phyloP scores from a whole-genome alignment of 2,329 filamentous ascomycete species.

The Elsinoe perseae region DNA sequence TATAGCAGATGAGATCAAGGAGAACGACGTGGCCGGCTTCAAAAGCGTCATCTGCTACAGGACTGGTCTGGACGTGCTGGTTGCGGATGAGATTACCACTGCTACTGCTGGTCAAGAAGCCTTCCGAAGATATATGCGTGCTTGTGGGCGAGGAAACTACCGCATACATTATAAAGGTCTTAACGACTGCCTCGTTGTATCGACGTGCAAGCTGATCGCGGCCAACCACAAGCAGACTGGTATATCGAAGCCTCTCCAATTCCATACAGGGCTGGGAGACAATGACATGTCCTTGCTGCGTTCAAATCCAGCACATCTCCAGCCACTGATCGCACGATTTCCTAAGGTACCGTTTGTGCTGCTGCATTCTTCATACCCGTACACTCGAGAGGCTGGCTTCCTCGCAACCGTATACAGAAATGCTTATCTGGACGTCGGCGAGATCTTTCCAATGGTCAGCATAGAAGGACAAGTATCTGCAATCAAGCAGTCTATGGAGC shows the following conservation, averaged over 20 bases:
- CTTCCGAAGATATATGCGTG: slow-evolving; percentile 36
- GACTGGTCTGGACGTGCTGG: slow-evolving; percentile 59
- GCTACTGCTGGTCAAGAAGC: slow-evolving; percentile 26
- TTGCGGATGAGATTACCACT: slow-evolving; percentile 36
- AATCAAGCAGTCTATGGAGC: slow-evolving; percentile 63
- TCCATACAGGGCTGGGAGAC: slow-evolving; percentile 77
- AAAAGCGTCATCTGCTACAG: slow-evolving; percentile 79
- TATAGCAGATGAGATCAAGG: slow-evolving; percentile 52
- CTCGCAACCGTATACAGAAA: slow-evolving; percentile 70
- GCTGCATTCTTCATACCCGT: slow-evolving; percentile 75
- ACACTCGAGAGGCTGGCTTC: slow-evolving; percentile 69
- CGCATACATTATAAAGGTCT: slow-evolving; percentile 56
- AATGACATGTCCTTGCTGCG: slow-evolving; percentile 64
- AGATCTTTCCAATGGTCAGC: slow-evolving; percentile 72
- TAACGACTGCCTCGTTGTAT: slow-evolving; percentile 62
- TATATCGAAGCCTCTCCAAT: slow-evolving; percentile 65
- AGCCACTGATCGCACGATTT: slow-evolving; percentile 63
- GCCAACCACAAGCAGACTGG: slow-evolving; percentile 35
- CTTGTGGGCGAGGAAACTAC: slow-evolving; percentile 34
- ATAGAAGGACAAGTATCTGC: slow-evolving; percentile 66
- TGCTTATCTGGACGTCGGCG: slow-evolving; percentile 74
- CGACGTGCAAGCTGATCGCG: slow-evolving; percentile 52
- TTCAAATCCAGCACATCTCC: slow-evolving; percentile 67
- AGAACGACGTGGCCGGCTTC: slow-evolving; percentile 67
- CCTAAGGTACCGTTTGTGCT: slow-evolving; percentile 66